Evolutionary conservation across 371 early-diverging fungal genomes (phyloP).

Genomic region (Actinomortierella wolfii): DNA sequence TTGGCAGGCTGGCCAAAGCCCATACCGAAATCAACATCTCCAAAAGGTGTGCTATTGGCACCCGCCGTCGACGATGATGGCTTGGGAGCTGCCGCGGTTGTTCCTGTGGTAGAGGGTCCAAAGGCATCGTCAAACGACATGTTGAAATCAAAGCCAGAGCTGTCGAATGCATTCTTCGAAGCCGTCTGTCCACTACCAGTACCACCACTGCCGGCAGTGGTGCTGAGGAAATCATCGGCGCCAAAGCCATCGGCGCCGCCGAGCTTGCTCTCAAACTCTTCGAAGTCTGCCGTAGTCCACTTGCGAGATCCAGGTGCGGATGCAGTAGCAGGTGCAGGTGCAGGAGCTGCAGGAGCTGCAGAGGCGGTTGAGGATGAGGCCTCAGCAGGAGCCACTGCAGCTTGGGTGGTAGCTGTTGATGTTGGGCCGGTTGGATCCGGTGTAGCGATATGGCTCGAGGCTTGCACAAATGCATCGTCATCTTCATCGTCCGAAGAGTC

Average conservation of each 20-base stretch:
- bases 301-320: constrained; percentile 23
- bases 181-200: too few species aligned
- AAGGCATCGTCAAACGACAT: constrained; percentile 45
- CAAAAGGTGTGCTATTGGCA: background rate
- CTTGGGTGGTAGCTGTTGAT: constrained; percentile 1
- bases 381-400: constrained; percentile 1
- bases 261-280: constrained; percentile 37
- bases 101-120: constrained; percentile 11
- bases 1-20: constrained; percentile 8
- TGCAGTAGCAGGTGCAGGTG: constrained; percentile 7
- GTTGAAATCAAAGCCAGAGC: constrained; percentile 35
- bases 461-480: constrained; percentile 34
- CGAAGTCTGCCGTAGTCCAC: constrained; percentile 34
- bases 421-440: constrained; percentile 43
- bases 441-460: constrained; percentile 39
- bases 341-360: background rate
- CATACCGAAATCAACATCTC: constrained; percentile 3
- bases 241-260: constrained; percentile 9
- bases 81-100: background rate
- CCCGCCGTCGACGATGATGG: background rate
- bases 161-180: constrained; percentile 28
- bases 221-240: constrained; percentile 35
- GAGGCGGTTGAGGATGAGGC: background rate
- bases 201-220: too few species aligned
- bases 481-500: constrained; percentile 36